Conservation (phyloP, 2,329 filamentous ascomycete species). For the Aspergillus fumigatiaffinis region DNA sequence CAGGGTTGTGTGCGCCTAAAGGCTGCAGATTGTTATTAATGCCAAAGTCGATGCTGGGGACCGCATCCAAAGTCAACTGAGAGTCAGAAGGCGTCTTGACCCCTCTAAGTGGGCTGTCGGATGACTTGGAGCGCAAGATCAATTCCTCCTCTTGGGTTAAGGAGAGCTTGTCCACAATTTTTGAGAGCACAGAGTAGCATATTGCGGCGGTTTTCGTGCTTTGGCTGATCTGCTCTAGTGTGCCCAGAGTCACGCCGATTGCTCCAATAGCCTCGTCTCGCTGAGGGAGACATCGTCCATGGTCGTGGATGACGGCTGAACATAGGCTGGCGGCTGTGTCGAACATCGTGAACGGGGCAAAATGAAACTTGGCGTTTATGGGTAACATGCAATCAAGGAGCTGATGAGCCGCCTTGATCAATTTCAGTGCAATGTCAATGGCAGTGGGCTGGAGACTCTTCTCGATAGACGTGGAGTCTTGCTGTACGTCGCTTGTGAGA, state of each 20-base stretch:
- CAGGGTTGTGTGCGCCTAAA: background rate
- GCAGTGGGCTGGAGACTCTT: conserved; percentile 40
- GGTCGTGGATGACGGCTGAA: conserved; percentile 51
- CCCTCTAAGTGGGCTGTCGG: background rate
- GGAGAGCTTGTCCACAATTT: conserved; percentile 16
- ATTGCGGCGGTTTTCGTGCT: conserved; percentile 22
- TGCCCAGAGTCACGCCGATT: conserved; percentile 35
- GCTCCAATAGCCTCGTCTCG: conserved; percentile 40
- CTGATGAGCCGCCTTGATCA: conserved; percentile 39
- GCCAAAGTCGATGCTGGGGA: background rate
- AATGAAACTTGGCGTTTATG: conserved; percentile 48
- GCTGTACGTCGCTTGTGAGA: conserved; percentile 34
- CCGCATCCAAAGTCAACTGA: background rate
- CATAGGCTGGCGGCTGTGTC: conserved; percentile 50
- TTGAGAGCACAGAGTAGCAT: conserved; percentile 21
- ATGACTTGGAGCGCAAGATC: background rate
- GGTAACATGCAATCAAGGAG: conserved; percentile 43
- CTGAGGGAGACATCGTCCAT: conserved; percentile 37
- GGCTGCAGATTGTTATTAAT: background rate
- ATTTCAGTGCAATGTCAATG: conserved; percentile 43
- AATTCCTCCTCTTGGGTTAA: conserved; percentile 3
- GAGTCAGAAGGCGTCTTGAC: conserved; percentile 1
- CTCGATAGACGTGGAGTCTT: conserved; percentile 30
- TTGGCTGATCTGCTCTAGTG: conserved; percentile 25
- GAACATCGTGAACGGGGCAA: conserved; percentile 50